Percentiles rank a stretch among this genome's conserved stretches.
Conservation (phyloP, 306 rosid genomes). For the Luffa acutangula region DNA sequence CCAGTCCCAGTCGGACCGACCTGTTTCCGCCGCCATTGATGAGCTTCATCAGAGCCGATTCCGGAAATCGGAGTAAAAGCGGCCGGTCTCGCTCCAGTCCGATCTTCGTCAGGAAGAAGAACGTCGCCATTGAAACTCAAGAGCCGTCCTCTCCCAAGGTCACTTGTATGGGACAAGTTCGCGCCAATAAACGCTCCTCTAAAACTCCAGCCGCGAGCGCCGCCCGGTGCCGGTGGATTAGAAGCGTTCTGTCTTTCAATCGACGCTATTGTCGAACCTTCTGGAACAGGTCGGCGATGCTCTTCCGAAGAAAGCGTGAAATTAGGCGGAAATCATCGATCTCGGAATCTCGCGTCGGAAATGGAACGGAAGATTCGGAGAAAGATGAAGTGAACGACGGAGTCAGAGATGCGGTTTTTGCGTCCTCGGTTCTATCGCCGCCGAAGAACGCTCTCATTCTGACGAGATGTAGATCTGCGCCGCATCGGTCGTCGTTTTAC, state of each 20-base stretch:
- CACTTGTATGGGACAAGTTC: conserved; percentile 65
- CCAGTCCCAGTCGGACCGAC: conserved; percentile 46
- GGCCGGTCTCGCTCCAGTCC: conserved; percentile 38
- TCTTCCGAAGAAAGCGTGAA: conserved; percentile 26
- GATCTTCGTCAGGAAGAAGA: conserved; percentile 36
- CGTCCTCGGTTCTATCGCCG: conserved; percentile 21
- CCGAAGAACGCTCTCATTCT: conserved; percentile 64
- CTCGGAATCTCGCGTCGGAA: conserved; percentile 18
- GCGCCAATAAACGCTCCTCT: conserved; percentile 23
- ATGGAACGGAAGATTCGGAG: conserved; percentile 18
- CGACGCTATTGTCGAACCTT: conserved; percentile 21
- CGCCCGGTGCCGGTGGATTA: conserved; percentile 33
- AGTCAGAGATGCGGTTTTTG: conserved; percentile 10
- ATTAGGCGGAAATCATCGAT: conserved; percentile 15
- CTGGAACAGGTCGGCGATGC: conserved; percentile 41
- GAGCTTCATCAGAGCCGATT: conserved; percentile 36
- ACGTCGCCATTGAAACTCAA: conserved; percentile 34
- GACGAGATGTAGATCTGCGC: conserved; percentile 76
- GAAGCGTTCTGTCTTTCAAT: conserved; percentile 26
- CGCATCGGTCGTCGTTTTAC: conserved; percentile 60
- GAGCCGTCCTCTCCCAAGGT: conserved; percentile 66
- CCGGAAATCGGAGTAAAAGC: conserved; percentile 23
- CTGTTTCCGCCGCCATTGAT: conserved; percentile 56
- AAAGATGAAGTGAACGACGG: conserved; percentile 16
- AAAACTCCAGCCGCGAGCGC: background rate